Conservation (phyloP, 192 early-diverging fungal genomes). For the Allomyces macrogynus region DNA sequence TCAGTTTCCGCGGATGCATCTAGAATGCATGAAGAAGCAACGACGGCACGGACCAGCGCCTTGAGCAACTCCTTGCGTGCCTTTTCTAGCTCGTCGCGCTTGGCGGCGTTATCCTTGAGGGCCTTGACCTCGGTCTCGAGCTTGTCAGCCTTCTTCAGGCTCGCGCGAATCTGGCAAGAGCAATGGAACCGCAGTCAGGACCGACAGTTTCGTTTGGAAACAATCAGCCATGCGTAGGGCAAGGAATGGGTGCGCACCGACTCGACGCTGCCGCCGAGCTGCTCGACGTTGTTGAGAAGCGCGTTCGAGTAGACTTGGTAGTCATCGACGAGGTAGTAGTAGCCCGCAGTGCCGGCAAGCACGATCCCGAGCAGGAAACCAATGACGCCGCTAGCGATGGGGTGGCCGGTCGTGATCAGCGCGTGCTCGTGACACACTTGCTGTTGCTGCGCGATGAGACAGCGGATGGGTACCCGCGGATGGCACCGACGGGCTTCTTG, state of each 20-base stretch:
- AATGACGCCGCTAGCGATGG: conserved; percentile 25
- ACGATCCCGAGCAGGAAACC: conserved; percentile 64
- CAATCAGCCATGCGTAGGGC: no score
- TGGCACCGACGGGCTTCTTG: neutral
- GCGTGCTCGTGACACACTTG: no score
- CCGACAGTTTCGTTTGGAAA: no score
- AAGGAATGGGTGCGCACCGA: neutral
- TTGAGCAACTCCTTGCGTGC: conserved; percentile 17
- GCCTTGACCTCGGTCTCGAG: conserved; percentile 44
- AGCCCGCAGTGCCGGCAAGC: conserved; percentile 47
- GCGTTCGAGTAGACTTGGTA: conserved; percentile 52
- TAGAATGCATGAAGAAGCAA: neutral
- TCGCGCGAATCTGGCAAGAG: neutral
- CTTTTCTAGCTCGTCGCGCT: conserved; percentile 8
- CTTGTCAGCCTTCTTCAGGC: conserved; percentile 31
- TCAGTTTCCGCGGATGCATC: no score
- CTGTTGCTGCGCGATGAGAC: no score
- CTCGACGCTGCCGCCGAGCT: conserved; percentile 16
- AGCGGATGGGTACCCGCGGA: neutral
- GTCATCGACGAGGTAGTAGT: conserved; percentile 70
- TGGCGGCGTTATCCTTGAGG: conserved; percentile 21
- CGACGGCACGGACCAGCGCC: conserved; percentile 10
- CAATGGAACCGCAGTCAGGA: no score
- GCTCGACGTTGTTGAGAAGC: conserved; percentile 54
- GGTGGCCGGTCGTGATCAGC: no score